Percentiles rank a stretch among this genome's conserved stretches.
phyloP scores from a whole-genome alignment of 2,329 filamentous ascomycete species.

The Hirsutella minnesotensis region DNA sequence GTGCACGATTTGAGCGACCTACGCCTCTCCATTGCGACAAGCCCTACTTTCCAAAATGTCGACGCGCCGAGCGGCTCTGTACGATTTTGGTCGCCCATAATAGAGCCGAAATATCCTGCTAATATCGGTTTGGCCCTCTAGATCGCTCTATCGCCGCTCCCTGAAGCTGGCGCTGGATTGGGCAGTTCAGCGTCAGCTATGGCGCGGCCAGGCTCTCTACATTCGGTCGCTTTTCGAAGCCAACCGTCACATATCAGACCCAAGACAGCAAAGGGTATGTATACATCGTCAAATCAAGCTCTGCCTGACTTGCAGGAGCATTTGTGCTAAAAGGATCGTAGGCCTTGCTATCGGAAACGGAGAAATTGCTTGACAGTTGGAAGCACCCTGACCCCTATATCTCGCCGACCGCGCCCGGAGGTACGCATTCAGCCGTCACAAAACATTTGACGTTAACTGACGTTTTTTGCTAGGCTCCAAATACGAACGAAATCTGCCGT shows the following conservation, averaged over 20 bases:
- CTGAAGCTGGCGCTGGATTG: constrained; percentile 91
- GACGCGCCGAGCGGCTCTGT: constrained; percentile 33
- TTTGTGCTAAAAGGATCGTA: constrained; percentile 22
- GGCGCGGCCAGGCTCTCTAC: constrained; percentile 93
- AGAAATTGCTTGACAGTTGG: constrained; percentile 81
- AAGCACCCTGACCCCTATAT: constrained; percentile 95
- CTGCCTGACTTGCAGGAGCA: not conserved
- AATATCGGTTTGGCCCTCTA: constrained; percentile 17
- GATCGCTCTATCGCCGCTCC: constrained; percentile 79
- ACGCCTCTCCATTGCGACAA: too few relatives aligned
- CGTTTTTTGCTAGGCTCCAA: constrained; percentile 60
- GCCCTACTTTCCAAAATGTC: not conserved
- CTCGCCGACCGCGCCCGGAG: constrained; percentile 84
- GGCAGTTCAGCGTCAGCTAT: constrained; percentile 84
- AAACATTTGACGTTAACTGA: not conserved
- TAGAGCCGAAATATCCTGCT: not conserved
- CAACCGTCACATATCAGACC: constrained; percentile 74
- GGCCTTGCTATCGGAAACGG: constrained; percentile 78
- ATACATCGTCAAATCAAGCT: too few relatives aligned
- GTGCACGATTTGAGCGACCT: too few relatives aligned
- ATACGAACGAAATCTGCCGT: constrained; percentile 85
- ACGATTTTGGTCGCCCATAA: constrained; percentile 12
- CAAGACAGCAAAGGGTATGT: constrained; percentile 74
- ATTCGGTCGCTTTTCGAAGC: constrained; percentile 92
- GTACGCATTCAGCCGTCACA: constrained; percentile 33